Evolutionary conservation across 306 rosid species (phyloP), one percentile per base, ranked within the genome.

Genomic region (Heteromeles arbutifolia): DNA sequence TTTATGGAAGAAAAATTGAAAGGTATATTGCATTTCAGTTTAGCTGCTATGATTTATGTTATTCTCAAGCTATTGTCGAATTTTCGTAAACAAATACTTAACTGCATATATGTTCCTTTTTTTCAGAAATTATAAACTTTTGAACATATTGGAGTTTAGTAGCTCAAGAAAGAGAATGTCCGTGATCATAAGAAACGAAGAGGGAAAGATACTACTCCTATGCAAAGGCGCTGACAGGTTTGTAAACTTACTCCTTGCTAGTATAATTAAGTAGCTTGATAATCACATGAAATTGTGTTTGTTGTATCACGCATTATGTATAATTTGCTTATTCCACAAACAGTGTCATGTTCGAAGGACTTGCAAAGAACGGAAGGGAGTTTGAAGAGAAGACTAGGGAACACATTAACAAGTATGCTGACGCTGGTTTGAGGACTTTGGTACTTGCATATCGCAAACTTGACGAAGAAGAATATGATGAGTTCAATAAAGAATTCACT

Each of bases 221-320:
- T 79, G 89, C 87, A 96, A 96, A 87, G 99, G 99, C 10, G 99
- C 99, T 24, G 99, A 96, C 90, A 95, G 97, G 98, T 94, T 78
- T 58, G 89, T 86, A 77, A 78, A 78, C 73, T 84, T 41, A 65
- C 72, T 59, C 39, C 43, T 64, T 54, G 73, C 72, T 78, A 75
- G 8, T 50, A 18, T 15, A 17, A 50, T 50, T 50, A 37, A 37
- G 54, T 41, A 17, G 54, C 54, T 50, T 50, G 8, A 17, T 50
- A 15, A 15, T 50, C 54, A 17, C 6, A 17, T 74, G 31, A 62
- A 62, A 62, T 14, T 62, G 39, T 62, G 21, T 62, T 3, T n/a
- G 62, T 57, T 57, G 28, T 57, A 11, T n/a, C 12, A 9, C 2
- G 13, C 24, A 9, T 57, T 10, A 22, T 21, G 4, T 4, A 57